phyloP scores from a whole-genome alignment of 352 stramenopile genomes.

The Phytophthora aleatoria region DNA sequence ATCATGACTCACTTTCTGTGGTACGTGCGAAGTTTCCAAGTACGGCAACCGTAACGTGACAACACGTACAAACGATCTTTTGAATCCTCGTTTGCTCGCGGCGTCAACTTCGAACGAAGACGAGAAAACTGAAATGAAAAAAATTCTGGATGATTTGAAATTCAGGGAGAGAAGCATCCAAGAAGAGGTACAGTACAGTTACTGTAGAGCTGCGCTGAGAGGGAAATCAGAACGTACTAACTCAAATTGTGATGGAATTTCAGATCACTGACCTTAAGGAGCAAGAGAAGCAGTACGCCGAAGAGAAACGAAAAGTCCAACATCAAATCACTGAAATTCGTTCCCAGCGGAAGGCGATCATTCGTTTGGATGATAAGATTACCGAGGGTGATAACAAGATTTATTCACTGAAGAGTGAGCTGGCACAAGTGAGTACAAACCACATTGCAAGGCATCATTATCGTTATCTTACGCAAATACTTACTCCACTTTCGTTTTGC shows the following conservation, averaged over 20 bases:
- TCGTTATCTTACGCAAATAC: background rate
- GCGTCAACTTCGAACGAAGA: conserved; percentile 82
- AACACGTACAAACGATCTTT: conserved; percentile 84
- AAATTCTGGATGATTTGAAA: conserved; percentile 48
- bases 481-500: conserved; percentile 2
- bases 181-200: conserved; percentile 43
- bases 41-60: conserved; percentile 85
- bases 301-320: conserved; percentile 62
- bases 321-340: conserved; percentile 75
- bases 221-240: background rate
- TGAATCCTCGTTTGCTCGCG: conserved; percentile 66
- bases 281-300: conserved; percentile 64
- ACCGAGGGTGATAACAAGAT: conserved; percentile 70
- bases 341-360: conserved; percentile 63
- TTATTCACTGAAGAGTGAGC: conserved; percentile 68
- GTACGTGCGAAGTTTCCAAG: conserved; percentile 59
- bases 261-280: conserved; percentile 68
- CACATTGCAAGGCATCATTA: background rate
- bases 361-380: conserved; percentile 82
- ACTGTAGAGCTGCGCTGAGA: background rate
- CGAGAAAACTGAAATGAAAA: conserved; percentile 68
- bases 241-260: background rate
- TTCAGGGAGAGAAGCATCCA: conserved; percentile 50
- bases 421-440: conserved; percentile 57
- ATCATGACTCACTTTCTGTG: background rate